phyloP scores from a whole-genome alignment of 2,329 filamentous ascomycete species.

The Trichoderma koningii region DNA sequence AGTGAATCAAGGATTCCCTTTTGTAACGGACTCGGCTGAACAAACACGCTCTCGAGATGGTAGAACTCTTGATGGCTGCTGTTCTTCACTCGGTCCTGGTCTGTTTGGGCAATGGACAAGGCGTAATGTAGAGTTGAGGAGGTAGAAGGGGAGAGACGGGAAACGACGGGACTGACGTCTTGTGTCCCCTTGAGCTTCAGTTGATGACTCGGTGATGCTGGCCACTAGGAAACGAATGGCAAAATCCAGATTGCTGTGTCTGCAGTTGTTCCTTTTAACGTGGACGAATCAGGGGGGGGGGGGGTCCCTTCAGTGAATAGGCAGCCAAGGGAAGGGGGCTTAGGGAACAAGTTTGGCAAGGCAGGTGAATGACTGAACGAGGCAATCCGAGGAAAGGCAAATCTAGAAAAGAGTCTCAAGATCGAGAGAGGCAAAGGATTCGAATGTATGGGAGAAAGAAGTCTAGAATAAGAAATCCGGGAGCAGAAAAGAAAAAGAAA shows the following conservation, averaged over 20 bases:
- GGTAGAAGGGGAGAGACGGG: not conserved
- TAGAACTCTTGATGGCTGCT: no score
- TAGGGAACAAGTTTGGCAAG: not conserved
- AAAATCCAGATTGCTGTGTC: not conserved
- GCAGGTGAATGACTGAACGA: not conserved
- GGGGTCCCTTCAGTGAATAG: not conserved
- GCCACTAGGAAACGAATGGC: not conserved
- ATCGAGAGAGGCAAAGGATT: not conserved
- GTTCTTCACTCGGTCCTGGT: no score
- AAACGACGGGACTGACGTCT: constrained; percentile 22
- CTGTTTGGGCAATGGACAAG: not conserved
- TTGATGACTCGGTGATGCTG: constrained; percentile 8
- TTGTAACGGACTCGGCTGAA: not conserved
- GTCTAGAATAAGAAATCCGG: constrained; percentile 5
- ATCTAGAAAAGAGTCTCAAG: not conserved
- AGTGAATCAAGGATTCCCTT: not conserved
- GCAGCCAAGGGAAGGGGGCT: not conserved
- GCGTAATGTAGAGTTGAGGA: not conserved
- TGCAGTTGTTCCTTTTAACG: not conserved
- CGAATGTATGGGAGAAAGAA: not conserved
- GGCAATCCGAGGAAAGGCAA: not conserved
- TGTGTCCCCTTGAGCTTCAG: constrained; percentile 26
- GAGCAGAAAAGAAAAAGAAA: not conserved
- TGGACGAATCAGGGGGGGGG: not conserved
- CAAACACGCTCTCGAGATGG: not conserved